A percentile compares a stretch with the other conserved stretches of the same genome.
Evolutionary conservation across 164 flowering plant species (phyloP).

Genomic region (Macadamia integrifolia): DNA sequence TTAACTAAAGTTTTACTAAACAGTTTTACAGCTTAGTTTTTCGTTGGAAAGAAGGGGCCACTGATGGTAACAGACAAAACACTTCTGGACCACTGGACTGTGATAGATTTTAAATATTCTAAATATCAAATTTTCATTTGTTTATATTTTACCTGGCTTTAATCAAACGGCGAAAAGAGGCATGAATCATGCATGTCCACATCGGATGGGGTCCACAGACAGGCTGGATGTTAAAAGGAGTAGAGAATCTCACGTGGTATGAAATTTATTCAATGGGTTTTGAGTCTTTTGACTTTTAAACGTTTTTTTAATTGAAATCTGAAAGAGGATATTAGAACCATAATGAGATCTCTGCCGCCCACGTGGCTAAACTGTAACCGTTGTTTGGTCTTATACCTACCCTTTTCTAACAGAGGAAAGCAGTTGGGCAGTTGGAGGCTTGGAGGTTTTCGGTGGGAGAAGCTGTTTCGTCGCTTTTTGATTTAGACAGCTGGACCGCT

Average conservation of each 20-base stretch:
- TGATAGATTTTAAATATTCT: too few relatives aligned
- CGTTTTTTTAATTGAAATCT: too few relatives aligned
- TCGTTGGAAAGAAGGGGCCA: too few relatives aligned
- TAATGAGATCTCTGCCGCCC: slow-evolving; percentile 1
- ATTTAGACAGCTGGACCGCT: slow-evolving; percentile 5
- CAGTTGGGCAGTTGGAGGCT: slow-evolving; percentile 16
- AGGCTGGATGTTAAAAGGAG: slow-evolving; percentile 32
- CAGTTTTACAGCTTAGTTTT: too few relatives aligned
- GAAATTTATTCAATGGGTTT: neutral
- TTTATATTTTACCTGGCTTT: too few relatives aligned
- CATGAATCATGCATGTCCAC: slow-evolving; percentile 13
- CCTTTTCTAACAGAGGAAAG: slow-evolving; percentile 8
- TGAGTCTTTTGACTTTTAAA: slow-evolving; percentile 11
- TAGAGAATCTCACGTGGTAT: slow-evolving; percentile 58
- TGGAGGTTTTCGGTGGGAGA: neutral
- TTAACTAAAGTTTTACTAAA: too few relatives aligned
- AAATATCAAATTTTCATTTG: too few relatives aligned
- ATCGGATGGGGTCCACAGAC: slow-evolving; percentile 32
- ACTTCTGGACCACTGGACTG: too few relatives aligned
- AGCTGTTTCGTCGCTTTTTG: slow-evolving; percentile 10
- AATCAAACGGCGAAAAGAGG: too few relatives aligned
- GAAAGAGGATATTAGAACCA: too few relatives aligned
- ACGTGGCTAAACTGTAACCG: neutral
- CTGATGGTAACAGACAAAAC: too few relatives aligned
- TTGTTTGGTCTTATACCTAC: neutral